These are phyloP conservation scores for Gynochthodes officinalis DNA, from an alignment of 257 asterid species.

Conservation along the genomic window DNA sequence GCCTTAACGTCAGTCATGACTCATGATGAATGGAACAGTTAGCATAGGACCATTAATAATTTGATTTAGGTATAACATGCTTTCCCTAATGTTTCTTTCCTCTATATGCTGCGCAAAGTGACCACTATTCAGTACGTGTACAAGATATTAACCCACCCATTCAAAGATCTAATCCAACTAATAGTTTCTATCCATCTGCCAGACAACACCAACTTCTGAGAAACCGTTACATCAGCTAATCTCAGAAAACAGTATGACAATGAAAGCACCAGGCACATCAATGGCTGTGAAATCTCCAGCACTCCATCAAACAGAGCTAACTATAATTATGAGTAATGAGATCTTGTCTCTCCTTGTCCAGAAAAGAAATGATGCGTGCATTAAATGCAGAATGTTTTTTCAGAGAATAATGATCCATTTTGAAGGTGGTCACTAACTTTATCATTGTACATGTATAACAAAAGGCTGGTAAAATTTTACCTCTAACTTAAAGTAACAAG, in stretches of 20 bases:
- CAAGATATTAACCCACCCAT: background rate
- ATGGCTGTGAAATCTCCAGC: background rate
- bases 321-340: background rate
- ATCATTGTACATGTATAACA: constrained; percentile 9
- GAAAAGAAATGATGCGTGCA: background rate
- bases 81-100: no score
- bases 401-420: background rate
- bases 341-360: background rate
- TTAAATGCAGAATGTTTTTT: background rate
- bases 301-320: background rate
- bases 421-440: background rate
- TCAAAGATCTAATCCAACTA: background rate
- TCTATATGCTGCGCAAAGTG: no score
- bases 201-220: background rate
- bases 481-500: background rate
- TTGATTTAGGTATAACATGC: no score
- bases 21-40: no score
- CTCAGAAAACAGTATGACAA: no score
- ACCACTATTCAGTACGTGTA: no score
- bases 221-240: background rate
- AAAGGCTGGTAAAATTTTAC: background rate
- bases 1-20: no score
- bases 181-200: background rate
- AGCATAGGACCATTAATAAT: no score
- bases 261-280: no score